These are phyloP conservation scores for Uromyces viciae-fabae DNA, from an alignment of 1,284 basidiomycete genomes.

Conservation along the genomic window DNA sequence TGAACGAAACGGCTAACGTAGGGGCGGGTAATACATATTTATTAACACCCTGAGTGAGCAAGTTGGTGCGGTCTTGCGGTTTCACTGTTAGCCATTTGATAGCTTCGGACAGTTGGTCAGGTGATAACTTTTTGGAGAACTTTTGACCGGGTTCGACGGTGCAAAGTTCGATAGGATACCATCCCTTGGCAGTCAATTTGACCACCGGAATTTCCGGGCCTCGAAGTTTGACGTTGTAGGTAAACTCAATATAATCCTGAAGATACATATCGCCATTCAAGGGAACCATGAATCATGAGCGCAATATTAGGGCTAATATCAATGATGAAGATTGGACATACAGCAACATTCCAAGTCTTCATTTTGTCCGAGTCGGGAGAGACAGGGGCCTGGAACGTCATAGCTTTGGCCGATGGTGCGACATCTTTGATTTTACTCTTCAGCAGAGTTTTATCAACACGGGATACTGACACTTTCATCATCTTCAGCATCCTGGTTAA, in stretches of 20 bases:
- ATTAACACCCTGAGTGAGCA: constrained; percentile 29
- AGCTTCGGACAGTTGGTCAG: constrained; percentile 47
- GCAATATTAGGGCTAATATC: neutral
- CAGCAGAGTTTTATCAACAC: constrained; percentile 29
- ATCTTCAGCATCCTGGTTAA: constrained; percentile 9
- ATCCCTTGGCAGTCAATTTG: constrained; percentile 47
- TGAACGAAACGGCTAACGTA: constrained; percentile 12
- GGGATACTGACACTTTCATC: constrained; percentile 35
- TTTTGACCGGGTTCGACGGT: constrained; percentile 47
- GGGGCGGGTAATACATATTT: constrained; percentile 1
- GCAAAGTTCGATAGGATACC: constrained; percentile 50
- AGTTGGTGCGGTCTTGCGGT: constrained; percentile 27
- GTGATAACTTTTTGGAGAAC: constrained; percentile 47
- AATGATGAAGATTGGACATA: neutral
- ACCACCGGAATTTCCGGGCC: constrained; percentile 47
- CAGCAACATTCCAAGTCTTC: constrained; percentile 32
- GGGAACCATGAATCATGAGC: neutral
- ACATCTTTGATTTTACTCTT: constrained; percentile 28
- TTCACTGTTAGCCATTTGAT: constrained; percentile 47
- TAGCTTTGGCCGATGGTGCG: constrained; percentile 8
- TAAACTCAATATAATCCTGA: constrained; percentile 29
- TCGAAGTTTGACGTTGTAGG: constrained; percentile 44
- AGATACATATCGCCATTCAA: neutral
- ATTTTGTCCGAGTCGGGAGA: constrained; percentile 14
- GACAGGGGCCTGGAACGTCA: constrained; percentile 14